Evolutionary conservation across 352 stramenopile genomes (phyloP), one percentile per base, ranked within the genome.

Genomic region (Phytopythium kandeliae): DNA sequence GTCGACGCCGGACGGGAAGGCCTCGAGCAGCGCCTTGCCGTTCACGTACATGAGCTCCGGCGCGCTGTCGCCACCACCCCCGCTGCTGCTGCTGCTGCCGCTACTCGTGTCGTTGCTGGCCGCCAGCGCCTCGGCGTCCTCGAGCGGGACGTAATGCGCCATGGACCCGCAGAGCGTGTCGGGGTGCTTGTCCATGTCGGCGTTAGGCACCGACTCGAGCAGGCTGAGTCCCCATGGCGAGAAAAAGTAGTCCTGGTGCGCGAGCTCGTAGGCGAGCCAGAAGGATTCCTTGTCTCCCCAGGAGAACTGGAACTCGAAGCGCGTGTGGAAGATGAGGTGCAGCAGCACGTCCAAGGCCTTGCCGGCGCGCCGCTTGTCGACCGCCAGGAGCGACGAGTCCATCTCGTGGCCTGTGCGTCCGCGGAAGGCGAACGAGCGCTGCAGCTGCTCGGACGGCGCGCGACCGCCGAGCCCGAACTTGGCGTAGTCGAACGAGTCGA

Each of bases 361-460:
- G 15, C 65, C 61, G 13, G 63, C 51, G 15, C 57, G 57, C 12
- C 57, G 33, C 51, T 78, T 71, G 41, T 53, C 51, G 48, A 60
- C 54, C 22, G 60, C 48, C 41, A 69, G 60, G 19, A 87, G 64
- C 6, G 76, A 87, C 63, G 76, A 84, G 54, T 86, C 67, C 65
- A 72, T 65, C 33, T 86, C 74, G 48, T 86, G 78, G 46, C 63
- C 78, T 22, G 72, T 69, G 40, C 72, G 62, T 11, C 51, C 65
- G 6, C 47, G 40, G 43, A 73, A 89, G 1, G 65, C 70, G 48
- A 71, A 73, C 5, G 67, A 79, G 8, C 70, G 26, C 13, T 69
- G 41, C 26, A 82, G 54, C 22, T 82, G 74, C 28, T 64, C 34
- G 1, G 74, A 78, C 17, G 67, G 62, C 19, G 44, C 26, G 3